These are phyloP conservation scores for Rubroboletus satanas DNA, from an alignment of 768 basidiomycete genomes.

Conservation along the genomic window DNA sequence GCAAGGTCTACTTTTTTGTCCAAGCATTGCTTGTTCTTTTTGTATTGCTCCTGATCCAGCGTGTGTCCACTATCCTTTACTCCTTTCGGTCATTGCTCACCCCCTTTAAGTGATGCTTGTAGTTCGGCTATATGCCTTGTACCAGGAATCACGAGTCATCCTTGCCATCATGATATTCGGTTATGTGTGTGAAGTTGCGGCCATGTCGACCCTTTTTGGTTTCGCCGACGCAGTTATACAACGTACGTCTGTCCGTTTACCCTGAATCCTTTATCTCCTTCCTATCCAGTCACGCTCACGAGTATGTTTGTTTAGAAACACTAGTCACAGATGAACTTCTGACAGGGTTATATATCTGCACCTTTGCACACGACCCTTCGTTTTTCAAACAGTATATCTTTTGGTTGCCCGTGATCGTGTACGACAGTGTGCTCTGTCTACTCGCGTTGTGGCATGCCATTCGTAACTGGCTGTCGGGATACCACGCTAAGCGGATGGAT, in stretches of 20 bases:
- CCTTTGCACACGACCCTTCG: not conserved
- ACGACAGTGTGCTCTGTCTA: too few species aligned
- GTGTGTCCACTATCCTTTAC: not conserved
- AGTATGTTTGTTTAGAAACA: too few species aligned
- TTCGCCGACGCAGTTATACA: too few species aligned
- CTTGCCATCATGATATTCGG: conserved; percentile 1
- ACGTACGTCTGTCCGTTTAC: not conserved
- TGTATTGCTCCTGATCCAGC: not conserved
- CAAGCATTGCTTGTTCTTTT: conserved; percentile 3
- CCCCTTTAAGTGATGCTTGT: conserved; percentile 10
- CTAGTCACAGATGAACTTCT: not conserved
- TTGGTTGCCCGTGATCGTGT: not conserved
- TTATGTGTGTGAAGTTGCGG: conserved; percentile 1
- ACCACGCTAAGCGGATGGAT: too few species aligned
- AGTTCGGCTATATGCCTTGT: conserved; percentile 11
- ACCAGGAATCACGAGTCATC: conserved; percentile 2
- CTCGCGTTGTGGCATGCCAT: too few species aligned
- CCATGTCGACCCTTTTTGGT: not conserved
- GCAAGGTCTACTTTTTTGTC: conserved; percentile 6
- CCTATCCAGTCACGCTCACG: too few species aligned
- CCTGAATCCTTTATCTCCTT: not conserved
- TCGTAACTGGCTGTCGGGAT: too few species aligned
- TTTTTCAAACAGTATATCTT: not conserved
- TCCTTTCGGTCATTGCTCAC: not conserved
- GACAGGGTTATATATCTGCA: not conserved